Conservation (phyloP, 2,329 filamentous ascomycete species). For the Talaromyces pinophilus region DNA sequence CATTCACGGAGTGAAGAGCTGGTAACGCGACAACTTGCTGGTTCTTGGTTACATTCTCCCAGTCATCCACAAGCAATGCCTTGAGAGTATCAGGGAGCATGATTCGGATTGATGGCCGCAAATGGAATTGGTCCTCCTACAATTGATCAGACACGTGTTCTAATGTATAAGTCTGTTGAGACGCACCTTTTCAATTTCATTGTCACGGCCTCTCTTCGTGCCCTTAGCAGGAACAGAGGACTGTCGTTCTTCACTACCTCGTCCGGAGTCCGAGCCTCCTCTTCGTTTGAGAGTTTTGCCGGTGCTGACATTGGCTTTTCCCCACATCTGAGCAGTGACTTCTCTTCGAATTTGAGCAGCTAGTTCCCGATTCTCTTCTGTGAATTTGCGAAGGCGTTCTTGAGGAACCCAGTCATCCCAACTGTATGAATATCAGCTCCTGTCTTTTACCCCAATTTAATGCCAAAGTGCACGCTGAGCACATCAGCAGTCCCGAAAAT, state of each 20-base stretch:
- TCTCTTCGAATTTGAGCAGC: constrained; percentile 57
- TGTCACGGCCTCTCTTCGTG: constrained; percentile 48
- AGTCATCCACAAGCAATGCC: constrained; percentile 91
- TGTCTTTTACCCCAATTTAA: neutral
- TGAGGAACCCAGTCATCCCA: constrained; percentile 99
- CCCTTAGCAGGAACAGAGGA: constrained; percentile 47
- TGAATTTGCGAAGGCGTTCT: constrained; percentile 91
- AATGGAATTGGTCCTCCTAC: constrained; percentile 85
- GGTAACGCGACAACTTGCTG: constrained; percentile 85
- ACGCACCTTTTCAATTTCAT: constrained; percentile 51
- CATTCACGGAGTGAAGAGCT: constrained; percentile 69
- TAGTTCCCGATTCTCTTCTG: constrained; percentile 90
- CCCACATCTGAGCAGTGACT: constrained; percentile 41
- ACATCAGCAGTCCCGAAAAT: neutral
- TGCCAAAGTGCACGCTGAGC: neutral
- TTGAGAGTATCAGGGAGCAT: constrained; percentile 87
- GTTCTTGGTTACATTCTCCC: constrained; percentile 98
- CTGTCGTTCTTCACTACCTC: constrained; percentile 49
- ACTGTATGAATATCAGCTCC: constrained; percentile 44
- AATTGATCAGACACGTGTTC: constrained; percentile 16
- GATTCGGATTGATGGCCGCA: constrained; percentile 81
- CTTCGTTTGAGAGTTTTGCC: constrained; percentile 38
- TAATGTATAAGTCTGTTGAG: neutral
- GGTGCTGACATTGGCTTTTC: constrained; percentile 22
- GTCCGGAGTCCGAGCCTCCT: constrained; percentile 45